Base-by-base conservation (phyloP, 805 yeast species). In the Crinitomyces ghanaensis region DNA sequence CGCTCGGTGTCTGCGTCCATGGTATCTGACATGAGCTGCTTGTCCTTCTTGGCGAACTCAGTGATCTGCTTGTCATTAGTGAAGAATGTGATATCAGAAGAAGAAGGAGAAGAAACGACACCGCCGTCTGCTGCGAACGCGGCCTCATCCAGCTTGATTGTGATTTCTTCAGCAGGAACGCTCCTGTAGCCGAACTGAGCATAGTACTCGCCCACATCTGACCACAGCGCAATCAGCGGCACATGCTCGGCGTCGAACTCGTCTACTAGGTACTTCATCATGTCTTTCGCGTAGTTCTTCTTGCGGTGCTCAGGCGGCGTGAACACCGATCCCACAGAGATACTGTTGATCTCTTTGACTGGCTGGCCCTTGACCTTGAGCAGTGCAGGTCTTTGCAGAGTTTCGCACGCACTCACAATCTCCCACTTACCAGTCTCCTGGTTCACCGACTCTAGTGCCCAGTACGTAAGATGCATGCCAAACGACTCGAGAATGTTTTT, bases 141-240 rank as follows among this genome's bases (percentile, higher is more conserved):
- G 7, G 12, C 16, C 4, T 14, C 30, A 11, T 19, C 19, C 6
- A 21, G 6, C 15, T 14, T 14, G 19, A 19, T 18, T n/a, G 26
- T 19, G 21, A 40, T 22, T 35, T 48, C 49, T 4, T 18, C 13
- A n/a, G 28, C 26, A 9, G 38, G 40, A 17, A 45, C 38, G 18
- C 27, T 23, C 22, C 40, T 30, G 42, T 45, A 57, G 5, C 86
- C 93, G 42, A 77, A 71, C 41, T 63, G 59, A 23, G 63, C 57
- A 52, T 84, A 84, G 44, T 67, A 81, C 20, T 63, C 66, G 11
- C 80, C 88, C 14, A 80, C 72, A 31, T 77, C 91, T 40, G 88
- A 77, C 63, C 81, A 82, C 33, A 83, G 62, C 26, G 62, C 60
- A 23, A 65, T 52, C 11, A 66, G 50, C 15, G 52, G 39, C 14